Evolutionary conservation across 305 asterid species (phyloP).

Genomic region (Solanum hybrid): DNA sequence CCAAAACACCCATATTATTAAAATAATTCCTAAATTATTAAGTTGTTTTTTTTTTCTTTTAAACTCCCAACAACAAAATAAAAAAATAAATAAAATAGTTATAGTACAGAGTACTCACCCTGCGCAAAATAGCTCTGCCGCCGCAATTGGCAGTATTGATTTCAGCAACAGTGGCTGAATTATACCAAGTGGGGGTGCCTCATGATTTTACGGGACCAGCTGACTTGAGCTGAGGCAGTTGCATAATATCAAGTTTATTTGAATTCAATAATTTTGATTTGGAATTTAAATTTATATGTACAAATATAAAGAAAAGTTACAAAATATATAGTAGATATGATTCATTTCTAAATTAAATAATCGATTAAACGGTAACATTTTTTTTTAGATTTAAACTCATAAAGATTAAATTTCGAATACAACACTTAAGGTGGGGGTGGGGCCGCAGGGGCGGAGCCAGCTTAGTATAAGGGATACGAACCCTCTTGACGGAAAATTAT

Average conservation of each 20-base stretch:
- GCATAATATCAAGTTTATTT: not conserved
- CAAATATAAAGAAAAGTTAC: not conserved
- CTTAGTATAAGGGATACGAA: not conserved
- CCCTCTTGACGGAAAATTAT: not conserved
- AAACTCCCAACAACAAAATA: not conserved
- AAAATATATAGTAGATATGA: not conserved
- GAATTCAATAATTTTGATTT: not conserved
- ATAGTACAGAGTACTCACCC: constrained; percentile 6
- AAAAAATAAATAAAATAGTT: not conserved
- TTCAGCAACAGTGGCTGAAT: not conserved
- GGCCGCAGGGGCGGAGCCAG: not conserved
- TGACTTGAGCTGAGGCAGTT: not conserved
- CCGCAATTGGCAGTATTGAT: not conserved
- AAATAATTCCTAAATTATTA: not conserved
- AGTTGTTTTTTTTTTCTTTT: not conserved
- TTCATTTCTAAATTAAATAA: no score
- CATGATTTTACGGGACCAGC: not conserved
- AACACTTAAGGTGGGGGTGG: not conserved
- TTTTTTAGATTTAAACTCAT: not conserved
- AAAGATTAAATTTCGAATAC: not conserved
- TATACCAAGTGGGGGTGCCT: constrained; percentile 4
- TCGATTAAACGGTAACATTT: not conserved
- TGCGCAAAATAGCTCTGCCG: constrained; percentile 19
- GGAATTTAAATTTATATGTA: accelerated
- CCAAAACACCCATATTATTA: not conserved